Conservation (phyloP, 1,139 yeast genomes). For the Kodamaea ohmeri region DNA sequence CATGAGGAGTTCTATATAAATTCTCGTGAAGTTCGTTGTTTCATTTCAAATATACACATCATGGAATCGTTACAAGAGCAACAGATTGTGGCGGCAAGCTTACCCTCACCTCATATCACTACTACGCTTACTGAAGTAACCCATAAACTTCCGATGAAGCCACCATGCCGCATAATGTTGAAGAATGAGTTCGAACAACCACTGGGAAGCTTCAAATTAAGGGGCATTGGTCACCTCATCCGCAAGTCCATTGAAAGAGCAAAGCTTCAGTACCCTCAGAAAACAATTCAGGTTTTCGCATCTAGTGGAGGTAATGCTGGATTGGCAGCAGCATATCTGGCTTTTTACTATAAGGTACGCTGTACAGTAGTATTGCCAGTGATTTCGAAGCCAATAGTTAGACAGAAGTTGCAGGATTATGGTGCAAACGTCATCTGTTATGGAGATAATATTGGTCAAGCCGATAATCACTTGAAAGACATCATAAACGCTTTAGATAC, state of each 20-base stretch:
- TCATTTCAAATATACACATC: background rate
- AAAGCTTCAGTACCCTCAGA: slow-evolving; percentile 13
- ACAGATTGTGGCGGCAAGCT: slow-evolving; percentile 1
- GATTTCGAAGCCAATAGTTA: slow-evolving; percentile 35
- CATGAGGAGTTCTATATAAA: background rate
- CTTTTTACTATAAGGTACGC: slow-evolving; percentile 40
- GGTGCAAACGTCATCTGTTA: slow-evolving; percentile 55
- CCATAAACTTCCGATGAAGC: slow-evolving; percentile 25
- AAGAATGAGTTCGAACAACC: slow-evolving; percentile 71
- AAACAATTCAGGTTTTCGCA: slow-evolving; percentile 49
- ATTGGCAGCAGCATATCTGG: slow-evolving; percentile 67
- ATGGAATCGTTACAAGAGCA: slow-evolving; percentile 1
- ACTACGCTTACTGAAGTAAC: slow-evolving; percentile 45
- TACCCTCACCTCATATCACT: slow-evolving; percentile 31
- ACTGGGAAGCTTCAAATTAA: slow-evolving; percentile 66
- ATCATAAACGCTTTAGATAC: slow-evolving; percentile 17
- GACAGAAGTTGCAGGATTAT: slow-evolving; percentile 32
- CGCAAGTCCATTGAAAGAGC: slow-evolving; percentile 25
- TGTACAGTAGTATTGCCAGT: slow-evolving; percentile 70
- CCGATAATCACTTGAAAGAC: slow-evolving; percentile 49
- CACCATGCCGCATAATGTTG: slow-evolving; percentile 50
- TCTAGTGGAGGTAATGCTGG: slow-evolving; percentile 84
- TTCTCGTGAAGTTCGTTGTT: background rate
- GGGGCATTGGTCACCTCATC: slow-evolving; percentile 60
- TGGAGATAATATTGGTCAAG: slow-evolving; percentile 66